Evolutionary conservation across 140 eudicot genomes (phyloP).

Genomic region (Cichorium intybus): DNA sequence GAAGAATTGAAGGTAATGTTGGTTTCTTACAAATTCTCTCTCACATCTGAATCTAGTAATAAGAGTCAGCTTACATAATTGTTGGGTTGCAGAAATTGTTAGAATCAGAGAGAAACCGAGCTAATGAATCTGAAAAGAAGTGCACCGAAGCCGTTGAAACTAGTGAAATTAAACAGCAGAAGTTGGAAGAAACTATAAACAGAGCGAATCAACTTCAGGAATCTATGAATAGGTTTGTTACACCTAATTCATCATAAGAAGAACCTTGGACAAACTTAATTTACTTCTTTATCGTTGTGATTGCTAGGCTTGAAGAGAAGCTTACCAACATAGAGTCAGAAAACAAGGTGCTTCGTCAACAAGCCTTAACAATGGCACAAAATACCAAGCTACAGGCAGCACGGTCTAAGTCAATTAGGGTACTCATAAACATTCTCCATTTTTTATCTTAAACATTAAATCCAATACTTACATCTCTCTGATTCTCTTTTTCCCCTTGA

Average conservation of each 20-base stretch:
- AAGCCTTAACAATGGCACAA: conserved; percentile 92
- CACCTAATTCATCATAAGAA: conserved; percentile 8
- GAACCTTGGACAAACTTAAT: background rate
- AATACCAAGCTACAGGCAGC: conserved; percentile 56
- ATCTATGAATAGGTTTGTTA: conserved; percentile 69
- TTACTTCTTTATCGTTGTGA: background rate
- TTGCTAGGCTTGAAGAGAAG: conserved; percentile 83
- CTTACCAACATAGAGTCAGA: conserved; percentile 81
- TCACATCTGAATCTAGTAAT: background rate
- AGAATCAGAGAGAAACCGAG: conserved; percentile 66
- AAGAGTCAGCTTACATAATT: conserved; percentile 4
- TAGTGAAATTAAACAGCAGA: conserved; percentile 60
- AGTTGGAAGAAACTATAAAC: conserved; percentile 86
- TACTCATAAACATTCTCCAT: conserved; percentile 22
- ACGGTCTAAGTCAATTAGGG: conserved; percentile 83
- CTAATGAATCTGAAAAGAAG: conserved; percentile 74
- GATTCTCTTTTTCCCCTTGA: conserved; percentile 17
- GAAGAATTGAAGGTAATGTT: conserved; percentile 36
- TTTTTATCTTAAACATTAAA: conserved; percentile 15
- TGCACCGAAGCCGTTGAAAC: conserved; percentile 57
- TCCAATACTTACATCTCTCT: conserved; percentile 22
- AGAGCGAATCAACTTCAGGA: conserved; percentile 81
- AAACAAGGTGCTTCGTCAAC: conserved; percentile 96
- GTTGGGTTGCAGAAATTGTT: conserved; percentile 44
- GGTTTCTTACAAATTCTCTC: background rate